Conservation (phyloP, 2,329 filamentous ascomycete species). For the Xenoacremonium recifei region DNA sequence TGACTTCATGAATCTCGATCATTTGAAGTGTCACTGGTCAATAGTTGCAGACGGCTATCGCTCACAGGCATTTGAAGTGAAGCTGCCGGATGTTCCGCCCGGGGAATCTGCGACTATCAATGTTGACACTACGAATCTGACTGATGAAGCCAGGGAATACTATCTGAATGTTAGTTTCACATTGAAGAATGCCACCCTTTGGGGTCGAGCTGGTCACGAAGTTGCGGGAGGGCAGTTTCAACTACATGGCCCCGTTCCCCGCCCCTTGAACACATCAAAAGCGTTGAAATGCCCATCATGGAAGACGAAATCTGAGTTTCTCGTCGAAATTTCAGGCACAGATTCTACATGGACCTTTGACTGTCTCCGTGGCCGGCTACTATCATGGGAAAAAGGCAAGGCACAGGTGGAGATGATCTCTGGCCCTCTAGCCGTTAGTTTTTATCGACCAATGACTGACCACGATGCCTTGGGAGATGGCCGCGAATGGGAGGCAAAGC, state of each 20-base stretch:
- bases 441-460: conserved; percentile 57
- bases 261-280: too few relatives aligned
- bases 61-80: neutral
- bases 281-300: too few relatives aligned
- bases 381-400: conserved; percentile 32
- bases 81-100: neutral
- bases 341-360: neutral
- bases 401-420: conserved; percentile 59
- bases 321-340: too few relatives aligned
- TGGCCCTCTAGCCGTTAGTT: conserved; percentile 56
- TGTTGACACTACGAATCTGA: neutral
- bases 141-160: conserved; percentile 10
- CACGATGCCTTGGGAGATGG: conserved; percentile 59
- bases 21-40: conserved; percentile 27
- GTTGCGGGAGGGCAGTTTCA: conserved; percentile 50
- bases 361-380: neutral
- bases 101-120: neutral
- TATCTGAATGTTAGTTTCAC: conserved; percentile 31
- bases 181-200: conserved; percentile 41
- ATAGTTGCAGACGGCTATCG: neutral
- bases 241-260: conserved; percentile 27
- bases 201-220: conserved; percentile 50
- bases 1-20: conserved; percentile 44
- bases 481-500: conserved; percentile 51
- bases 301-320: too few relatives aligned